Base-by-base conservation (phyloP, 164 flowering plant genomes). In the Amborella trichopoda region DNA sequence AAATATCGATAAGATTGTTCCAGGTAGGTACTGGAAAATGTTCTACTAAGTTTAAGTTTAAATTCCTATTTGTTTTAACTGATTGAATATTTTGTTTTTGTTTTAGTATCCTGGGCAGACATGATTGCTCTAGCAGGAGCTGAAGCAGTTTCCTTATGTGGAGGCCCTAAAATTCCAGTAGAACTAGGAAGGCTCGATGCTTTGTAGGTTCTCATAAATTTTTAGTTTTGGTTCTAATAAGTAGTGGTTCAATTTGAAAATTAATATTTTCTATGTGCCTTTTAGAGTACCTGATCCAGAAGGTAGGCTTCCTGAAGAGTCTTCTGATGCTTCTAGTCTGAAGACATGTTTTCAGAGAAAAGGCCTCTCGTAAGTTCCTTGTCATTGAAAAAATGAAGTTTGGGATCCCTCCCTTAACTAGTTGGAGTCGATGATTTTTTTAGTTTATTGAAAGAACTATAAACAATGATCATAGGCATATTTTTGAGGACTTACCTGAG, bases 111-210 rank as follows among this genome's bases (percentile, higher is more conserved):
- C 22, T 85, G 94, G 95, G 94, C 94, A 14, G 94, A 90, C 62
- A 58, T 81, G 74, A 90, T 90, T 59, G 83, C 84, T 50, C 68
- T 79, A 46, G 91, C 76, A 53, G 97, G 97, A 56, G 94, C 94
- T 48, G 94, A 85, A 66, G 94, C 95, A 53, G 84, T 85, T 63
- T 76, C 68, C 26, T 6, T 79, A 5, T 90, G 97, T 61, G 97
- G 91, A 46, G 95, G 97, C 54, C 95, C 97, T 28, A 24, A 49
- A 20, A 86, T 90, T 54, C 71, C 83, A 14, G 75, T 85, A 61
- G 64, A 41, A 43, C 40, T 81, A 45, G 97, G 97, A 27, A 79
- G 97, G 66, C 33, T 74, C 23, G 97, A 90, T 72, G 69, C 89
- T 38, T 44, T 44, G 95, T 90, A 69, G 65, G 74, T 25, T 28